A percentile compares a stretch with the other conserved stretches of the same genome.
phyloP scores from a whole-genome alignment of 495 filamentous ascomycete species.

The Cetradonia linearis region DNA sequence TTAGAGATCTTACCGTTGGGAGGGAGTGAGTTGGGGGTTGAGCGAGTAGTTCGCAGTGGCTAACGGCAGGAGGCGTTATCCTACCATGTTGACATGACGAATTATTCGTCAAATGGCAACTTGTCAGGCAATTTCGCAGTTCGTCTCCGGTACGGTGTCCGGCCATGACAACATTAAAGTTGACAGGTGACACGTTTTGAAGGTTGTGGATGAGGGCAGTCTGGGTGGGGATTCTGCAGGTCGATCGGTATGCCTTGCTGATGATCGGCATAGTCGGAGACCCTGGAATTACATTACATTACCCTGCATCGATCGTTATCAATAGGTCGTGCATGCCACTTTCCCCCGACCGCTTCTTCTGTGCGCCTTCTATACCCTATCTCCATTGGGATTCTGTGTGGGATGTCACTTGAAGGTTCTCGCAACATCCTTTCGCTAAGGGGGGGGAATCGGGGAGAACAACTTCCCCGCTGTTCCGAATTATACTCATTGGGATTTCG shows the following conservation, averaged over 20 bases:
- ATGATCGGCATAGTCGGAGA: not conserved
- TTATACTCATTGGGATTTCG: not conserved
- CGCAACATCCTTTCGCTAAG: not conserved
- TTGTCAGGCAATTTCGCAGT: not conserved
- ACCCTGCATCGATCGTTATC: not conserved
- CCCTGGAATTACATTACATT: not conserved
- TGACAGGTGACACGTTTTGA: slow-evolving; percentile 1
- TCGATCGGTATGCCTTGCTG: not conserved
- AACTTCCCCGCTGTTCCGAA: not conserved
- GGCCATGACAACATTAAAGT: not conserved
- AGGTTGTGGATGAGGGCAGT: not conserved
- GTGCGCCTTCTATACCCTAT: not conserved
- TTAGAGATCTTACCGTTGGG: not conserved
- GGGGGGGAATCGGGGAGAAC: not conserved
- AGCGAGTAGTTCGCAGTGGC: not conserved
- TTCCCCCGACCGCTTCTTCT: not conserved
- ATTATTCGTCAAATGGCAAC: not conserved
- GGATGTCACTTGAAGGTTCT: slow-evolving; percentile 1
- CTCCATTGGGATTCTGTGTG: slow-evolving; percentile 1
- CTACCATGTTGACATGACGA: not conserved
- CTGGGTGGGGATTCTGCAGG: not conserved
- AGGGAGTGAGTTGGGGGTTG: not conserved
- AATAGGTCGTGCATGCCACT: not conserved
- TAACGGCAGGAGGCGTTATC: not conserved
- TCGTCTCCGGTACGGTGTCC: not conserved